phyloP scores from a whole-genome alignment of 176 grass and related monocot species.

The Dendrocalamus sinicus region DNA sequence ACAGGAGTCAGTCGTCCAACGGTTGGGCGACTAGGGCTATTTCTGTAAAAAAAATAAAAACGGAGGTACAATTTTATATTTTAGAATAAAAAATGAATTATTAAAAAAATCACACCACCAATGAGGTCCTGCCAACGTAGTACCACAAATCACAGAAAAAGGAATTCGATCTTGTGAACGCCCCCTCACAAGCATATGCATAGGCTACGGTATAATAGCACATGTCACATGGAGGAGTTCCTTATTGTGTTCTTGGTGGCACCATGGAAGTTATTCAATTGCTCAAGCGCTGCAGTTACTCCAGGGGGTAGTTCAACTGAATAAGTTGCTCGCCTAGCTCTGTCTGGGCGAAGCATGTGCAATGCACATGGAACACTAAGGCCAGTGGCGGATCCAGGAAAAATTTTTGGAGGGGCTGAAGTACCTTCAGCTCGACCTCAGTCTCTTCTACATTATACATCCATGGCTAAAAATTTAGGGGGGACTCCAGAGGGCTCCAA shows the following conservation, averaged over 20 bases:
- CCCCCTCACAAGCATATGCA: not conserved
- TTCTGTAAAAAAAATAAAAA: too few relatives aligned
- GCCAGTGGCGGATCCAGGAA: too few relatives aligned
- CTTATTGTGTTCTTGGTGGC: conserved; percentile 23
- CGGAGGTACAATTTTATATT: not conserved
- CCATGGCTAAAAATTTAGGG: too few relatives aligned
- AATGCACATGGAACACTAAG: not conserved
- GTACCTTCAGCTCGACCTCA: too few relatives aligned
- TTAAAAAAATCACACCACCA: not conserved
- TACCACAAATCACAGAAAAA: not conserved
- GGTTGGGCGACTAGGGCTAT: too few relatives aligned
- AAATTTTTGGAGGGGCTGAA: too few relatives aligned
- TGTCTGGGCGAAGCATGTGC: not conserved
- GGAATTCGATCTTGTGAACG: not conserved
- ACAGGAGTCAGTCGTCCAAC: too few relatives aligned
- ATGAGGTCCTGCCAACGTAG: not conserved
- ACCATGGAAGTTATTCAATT: not conserved
- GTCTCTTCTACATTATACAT: too few relatives aligned
- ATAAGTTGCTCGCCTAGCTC: conserved; percentile 2
- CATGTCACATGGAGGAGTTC: conserved; percentile 1
- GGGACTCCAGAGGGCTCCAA: too few relatives aligned
- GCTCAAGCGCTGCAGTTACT: not conserved
- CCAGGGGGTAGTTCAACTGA: not conserved
- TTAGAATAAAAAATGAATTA: too few relatives aligned
- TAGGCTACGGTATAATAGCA: not conserved